phyloP scores from a whole-genome alignment of 1,139 yeast species.

The Wickerhamomyces sp. region DNA sequence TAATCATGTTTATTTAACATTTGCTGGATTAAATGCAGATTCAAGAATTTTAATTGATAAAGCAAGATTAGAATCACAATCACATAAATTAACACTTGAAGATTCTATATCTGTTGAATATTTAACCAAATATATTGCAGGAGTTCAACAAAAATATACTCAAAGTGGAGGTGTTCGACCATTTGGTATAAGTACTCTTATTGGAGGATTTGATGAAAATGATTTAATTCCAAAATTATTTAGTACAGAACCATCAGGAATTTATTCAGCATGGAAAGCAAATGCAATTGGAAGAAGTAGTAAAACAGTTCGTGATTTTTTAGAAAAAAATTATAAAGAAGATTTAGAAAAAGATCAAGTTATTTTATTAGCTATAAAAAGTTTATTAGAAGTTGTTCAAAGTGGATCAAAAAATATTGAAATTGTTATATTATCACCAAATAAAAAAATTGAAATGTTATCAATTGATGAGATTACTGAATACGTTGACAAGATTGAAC shows the following conservation, averaged over 20 bases:
- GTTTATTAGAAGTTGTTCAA: conserved; percentile 92
- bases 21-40: conserved; percentile 98
- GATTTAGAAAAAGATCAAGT: conserved; percentile 71
- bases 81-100: conserved; percentile 89
- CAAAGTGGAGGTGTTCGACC: conserved; percentile 98
- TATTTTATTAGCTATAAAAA: conserved; percentile 75
- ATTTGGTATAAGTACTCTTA: conserved; percentile 88
- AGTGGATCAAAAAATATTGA: conserved; percentile 97
- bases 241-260: conserved; percentile 97
- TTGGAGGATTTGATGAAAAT: conserved; percentile 92
- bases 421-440: conserved; percentile 77
- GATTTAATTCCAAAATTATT: conserved; percentile 78
- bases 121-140: conserved; percentile 90
- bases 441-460: conserved; percentile 43
- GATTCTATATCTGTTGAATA: conserved; percentile 93
- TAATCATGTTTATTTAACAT: conserved; percentile 85
- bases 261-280: conserved; percentile 98
- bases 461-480: conserved; percentile 70
- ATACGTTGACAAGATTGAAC: conserved; percentile 80
- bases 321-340: conserved; percentile 85
- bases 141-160: conserved; percentile 96
- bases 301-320: conserved; percentile 91
- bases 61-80: conserved; percentile 96
- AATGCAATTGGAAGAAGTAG: conserved; percentile 95
- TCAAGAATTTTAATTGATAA: conserved; percentile 92